Evolutionary conservation across 1,284 basidiomycete genomes (phyloP).

Genomic region (Marasmius oreades): DNA sequence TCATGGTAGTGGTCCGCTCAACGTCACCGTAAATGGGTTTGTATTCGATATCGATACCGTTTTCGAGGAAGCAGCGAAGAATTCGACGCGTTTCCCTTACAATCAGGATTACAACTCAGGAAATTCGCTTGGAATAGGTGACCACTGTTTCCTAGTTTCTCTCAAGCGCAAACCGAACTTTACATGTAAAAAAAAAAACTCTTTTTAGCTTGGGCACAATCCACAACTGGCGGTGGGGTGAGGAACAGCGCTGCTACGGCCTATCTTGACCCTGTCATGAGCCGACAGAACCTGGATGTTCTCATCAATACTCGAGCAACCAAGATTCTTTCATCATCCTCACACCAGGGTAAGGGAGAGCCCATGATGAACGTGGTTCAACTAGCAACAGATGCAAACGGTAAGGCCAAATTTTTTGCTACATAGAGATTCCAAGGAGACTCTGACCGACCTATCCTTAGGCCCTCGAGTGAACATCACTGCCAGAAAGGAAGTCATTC

Average conservation of each 20-base stretch:
- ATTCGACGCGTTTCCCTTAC: conserved; percentile 19
- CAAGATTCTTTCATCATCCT: conserved; percentile 5
- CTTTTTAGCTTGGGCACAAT: conserved; percentile 1
- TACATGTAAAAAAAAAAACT: too few species aligned
- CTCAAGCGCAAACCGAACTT: too few species aligned
- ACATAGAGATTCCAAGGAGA: neutral
- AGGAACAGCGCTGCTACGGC: conserved; percentile 10
- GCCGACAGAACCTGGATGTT: conserved; percentile 16
- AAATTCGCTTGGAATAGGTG: conserved; percentile 19
- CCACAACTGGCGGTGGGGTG: conserved; percentile 1
- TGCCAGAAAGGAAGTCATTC: conserved; percentile 29
- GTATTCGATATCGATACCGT: conserved; percentile 14
- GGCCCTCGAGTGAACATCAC: conserved; percentile 9
- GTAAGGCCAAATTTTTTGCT: neutral
- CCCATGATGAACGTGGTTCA: conserved; percentile 10
- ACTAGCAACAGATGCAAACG: conserved; percentile 1
- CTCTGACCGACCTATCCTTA: neutral
- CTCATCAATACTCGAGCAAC: conserved; percentile 13
- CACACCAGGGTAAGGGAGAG: neutral
- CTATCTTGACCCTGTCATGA: conserved; percentile 14
- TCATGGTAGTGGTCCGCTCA: conserved; percentile 18
- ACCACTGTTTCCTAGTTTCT: neutral
- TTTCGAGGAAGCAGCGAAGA: conserved; percentile 18
- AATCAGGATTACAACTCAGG: conserved; percentile 22
- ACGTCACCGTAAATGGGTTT: conserved; percentile 18